A percentile compares a stretch with the other conserved stretches of the same genome.
These are phyloP conservation scores for Capronia epimyces DNA, from an alignment of 2,329 filamentous ascomycete genomes.

Conservation along the genomic window DNA sequence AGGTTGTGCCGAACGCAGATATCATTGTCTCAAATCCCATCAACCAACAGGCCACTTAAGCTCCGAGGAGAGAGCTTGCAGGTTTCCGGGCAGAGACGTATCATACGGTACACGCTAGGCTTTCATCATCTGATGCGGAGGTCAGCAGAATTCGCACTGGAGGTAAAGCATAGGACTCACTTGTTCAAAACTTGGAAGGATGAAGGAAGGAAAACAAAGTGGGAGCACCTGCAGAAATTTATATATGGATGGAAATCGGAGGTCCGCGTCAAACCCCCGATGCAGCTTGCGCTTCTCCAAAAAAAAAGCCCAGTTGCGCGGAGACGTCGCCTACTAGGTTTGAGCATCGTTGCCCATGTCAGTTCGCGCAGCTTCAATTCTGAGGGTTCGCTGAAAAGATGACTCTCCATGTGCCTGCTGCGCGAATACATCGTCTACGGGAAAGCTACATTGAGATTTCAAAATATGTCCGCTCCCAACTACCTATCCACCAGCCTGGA, in stretches of 20 bases:
- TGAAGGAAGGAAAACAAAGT: conserved; percentile 59
- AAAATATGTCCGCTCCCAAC: conserved; percentile 32
- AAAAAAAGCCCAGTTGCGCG: too few species aligned
- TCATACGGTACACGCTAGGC: conserved; percentile 94
- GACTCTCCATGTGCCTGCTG: conserved; percentile 6
- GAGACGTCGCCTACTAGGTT: too few species aligned
- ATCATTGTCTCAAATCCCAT: conserved; percentile 65
- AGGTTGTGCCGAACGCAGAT: conserved; percentile 97
- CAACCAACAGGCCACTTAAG: conserved; percentile 77
- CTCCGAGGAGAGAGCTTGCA: conserved; percentile 80
- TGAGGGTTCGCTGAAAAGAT: not conserved
- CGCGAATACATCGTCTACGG: conserved; percentile 27
- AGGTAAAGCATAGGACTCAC: conserved; percentile 53
- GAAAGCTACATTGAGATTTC: conserved; percentile 38
- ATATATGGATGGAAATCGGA: conserved; percentile 13
- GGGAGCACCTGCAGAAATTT: conserved; percentile 30
- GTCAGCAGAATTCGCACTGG: conserved; percentile 12
- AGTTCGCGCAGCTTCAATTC: not conserved
- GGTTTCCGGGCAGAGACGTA: conserved; percentile 58
- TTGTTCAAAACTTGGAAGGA: conserved; percentile 99
- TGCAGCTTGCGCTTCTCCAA: not conserved
- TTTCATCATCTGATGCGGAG: conserved; percentile 65
- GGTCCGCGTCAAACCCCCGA: conserved; percentile 3
- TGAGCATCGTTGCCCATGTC: too few species aligned
- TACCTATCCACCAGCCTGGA: not conserved